Percentiles rank a stretch among this genome's conserved stretches.
Evolutionary conservation across 2,329 filamentous ascomycete genomes (phyloP).

Genomic region (Fusarium pininemorale): DNA sequence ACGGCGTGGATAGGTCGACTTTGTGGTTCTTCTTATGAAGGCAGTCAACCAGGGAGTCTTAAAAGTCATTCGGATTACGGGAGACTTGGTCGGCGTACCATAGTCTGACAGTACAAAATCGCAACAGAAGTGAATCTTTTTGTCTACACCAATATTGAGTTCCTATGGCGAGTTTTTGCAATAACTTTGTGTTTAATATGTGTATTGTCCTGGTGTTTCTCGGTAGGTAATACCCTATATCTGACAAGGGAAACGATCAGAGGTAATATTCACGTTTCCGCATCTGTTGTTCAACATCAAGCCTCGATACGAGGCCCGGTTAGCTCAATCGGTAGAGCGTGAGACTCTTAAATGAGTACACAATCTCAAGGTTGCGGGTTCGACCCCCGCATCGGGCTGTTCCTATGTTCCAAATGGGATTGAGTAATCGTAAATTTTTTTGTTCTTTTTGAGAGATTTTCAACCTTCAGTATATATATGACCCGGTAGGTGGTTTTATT

Average conservation of each 20-base stretch:
- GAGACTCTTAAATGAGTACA: slow-evolving; percentile 66
- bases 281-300: accelerated
- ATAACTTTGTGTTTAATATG: background rate
- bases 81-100: slow-evolving; percentile 24
- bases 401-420: slow-evolving; percentile 14
- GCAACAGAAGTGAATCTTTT: slow-evolving; percentile 15
- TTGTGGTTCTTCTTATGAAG: slow-evolving; percentile 14
- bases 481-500: background rate
- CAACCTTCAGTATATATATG: too few species aligned
- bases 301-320: slow-evolving; percentile 43
- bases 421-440: slow-evolving; percentile 11
- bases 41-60: slow-evolving; percentile 12
- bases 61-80: slow-evolving; percentile 29
- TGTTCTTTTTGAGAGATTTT: too few species aligned
- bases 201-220: background rate
- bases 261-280: background rate
- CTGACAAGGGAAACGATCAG: accelerated
- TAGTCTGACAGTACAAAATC: slow-evolving; percentile 20
- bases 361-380: slow-evolving; percentile 66
- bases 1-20: slow-evolving; percentile 23
- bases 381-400: slow-evolving; percentile 56
- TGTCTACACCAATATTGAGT: background rate
- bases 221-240: too few species aligned
- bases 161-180: background rate
- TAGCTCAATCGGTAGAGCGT: slow-evolving; percentile 69